A percentile compares a stretch with the other conserved stretches of the same genome.
These are phyloP conservation scores for Borealophlyctis nickersoniae DNA, from an alignment of 192 early-diverging fungal genomes.

Conservation along the genomic window DNA sequence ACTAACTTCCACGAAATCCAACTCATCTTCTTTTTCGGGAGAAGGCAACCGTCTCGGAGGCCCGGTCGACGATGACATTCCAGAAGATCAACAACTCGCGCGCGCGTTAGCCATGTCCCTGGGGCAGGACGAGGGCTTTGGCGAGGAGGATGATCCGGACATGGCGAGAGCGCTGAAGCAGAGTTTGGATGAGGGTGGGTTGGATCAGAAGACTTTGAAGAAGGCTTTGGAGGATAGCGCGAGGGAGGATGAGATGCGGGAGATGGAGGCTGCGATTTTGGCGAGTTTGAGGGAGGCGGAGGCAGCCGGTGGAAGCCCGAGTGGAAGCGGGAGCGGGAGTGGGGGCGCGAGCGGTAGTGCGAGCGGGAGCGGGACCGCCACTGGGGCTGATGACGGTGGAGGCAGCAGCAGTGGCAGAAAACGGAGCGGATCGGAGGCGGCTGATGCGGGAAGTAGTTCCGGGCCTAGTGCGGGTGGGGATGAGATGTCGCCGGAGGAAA, in stretches of 20 bases:
- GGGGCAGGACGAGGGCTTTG: slow-evolving; percentile 1
- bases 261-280: slow-evolving; percentile 5
- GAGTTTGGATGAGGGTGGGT: slow-evolving; percentile 16
- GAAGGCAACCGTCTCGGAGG: not conserved
- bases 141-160: slow-evolving; percentile 8
- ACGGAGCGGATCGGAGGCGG: too few relatives aligned
- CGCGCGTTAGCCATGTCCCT: slow-evolving; percentile 27
- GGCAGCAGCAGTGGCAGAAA: too few relatives aligned
- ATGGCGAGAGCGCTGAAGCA: slow-evolving; percentile 17
- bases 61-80: not conserved
- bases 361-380: too few relatives aligned
- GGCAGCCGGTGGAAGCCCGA: not conserved
- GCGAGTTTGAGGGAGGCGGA: slow-evolving; percentile 5
- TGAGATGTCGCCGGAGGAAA: too few relatives aligned
- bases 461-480: too few relatives aligned
- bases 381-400: too few relatives aligned
- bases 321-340: not conserved
- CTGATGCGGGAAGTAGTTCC: too few relatives aligned
- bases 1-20: not conserved
- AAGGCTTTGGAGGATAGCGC: slow-evolving; percentile 25
- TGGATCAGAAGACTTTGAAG: slow-evolving; percentile 20
- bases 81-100: not conserved
- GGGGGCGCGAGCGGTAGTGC: too few relatives aligned
- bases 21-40: not conserved
- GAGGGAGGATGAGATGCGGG: slow-evolving; percentile 25